These are phyloP conservation scores for Sordariomycetes sp. DNA, from an alignment of 2,329 filamentous ascomycete species.

Conservation along the genomic window DNA sequence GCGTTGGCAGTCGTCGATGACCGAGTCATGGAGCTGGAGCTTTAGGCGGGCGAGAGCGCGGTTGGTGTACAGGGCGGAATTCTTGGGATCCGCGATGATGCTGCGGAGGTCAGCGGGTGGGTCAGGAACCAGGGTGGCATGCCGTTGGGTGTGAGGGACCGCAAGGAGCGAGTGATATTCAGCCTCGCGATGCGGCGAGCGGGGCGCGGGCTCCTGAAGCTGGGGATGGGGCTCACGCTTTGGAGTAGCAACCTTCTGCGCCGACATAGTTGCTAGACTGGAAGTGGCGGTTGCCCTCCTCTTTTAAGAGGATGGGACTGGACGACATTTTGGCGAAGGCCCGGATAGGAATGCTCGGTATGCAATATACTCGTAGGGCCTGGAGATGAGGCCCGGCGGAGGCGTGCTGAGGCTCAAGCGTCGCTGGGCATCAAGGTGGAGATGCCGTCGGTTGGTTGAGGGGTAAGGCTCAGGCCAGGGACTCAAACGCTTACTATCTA, in stretches of 20 bases:
- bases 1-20: conserved; percentile 65
- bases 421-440: background rate
- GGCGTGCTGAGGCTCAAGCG: conserved; percentile 4
- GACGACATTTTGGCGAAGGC: background rate
- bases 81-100: conserved; percentile 67
- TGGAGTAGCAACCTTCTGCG: conserved; percentile 61
- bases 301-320: conserved; percentile 25
- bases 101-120: conserved; percentile 24
- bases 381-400: background rate
- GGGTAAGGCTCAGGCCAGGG: too few relatives aligned
- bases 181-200: background rate
- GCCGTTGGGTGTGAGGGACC: background rate
- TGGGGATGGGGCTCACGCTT: conserved; percentile 41
- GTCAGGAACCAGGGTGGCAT: background rate
- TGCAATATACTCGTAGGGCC: too few relatives aligned
- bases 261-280: conserved; percentile 50
- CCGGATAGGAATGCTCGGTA: background rate
- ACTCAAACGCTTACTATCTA: too few relatives aligned
- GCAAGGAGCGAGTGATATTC: background rate
- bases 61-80: conserved; percentile 79
- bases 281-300: conserved; percentile 56
- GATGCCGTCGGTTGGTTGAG: too few relatives aligned
- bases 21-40: conserved; percentile 61
- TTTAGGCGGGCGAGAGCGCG: conserved; percentile 74
- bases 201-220: background rate